phyloP scores from a whole-genome alignment of 2,329 filamentous ascomycete genomes.

The Cladobotryum protrusum region DNA sequence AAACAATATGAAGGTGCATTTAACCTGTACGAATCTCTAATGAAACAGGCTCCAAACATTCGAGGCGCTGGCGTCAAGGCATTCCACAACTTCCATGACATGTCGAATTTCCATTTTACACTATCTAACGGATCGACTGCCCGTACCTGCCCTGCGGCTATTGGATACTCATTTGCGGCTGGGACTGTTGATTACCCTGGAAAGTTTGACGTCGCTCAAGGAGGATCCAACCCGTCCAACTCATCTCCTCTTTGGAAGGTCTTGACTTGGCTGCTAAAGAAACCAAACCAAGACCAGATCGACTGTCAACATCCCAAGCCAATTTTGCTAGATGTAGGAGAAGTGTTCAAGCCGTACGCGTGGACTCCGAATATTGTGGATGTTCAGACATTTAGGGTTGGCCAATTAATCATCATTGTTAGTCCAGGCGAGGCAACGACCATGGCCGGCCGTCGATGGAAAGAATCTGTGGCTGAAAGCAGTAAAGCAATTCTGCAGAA shows the following conservation, averaged over 20 bases:
- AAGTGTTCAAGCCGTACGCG: slow-evolving; percentile 65
- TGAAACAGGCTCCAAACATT: slow-evolving; percentile 42
- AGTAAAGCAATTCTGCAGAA: slow-evolving; percentile 38
- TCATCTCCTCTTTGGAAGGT: slow-evolving; percentile 71
- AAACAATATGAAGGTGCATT: slow-evolving; percentile 57
- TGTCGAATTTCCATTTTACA: slow-evolving; percentile 65
- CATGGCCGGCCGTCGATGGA: slow-evolving; percentile 87
- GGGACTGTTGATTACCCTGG: slow-evolving; percentile 87
- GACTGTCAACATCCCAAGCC: slow-evolving; percentile 76
- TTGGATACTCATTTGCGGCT: slow-evolving; percentile 85
- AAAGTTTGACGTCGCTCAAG: slow-evolving; percentile 84
- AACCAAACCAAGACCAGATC: slow-evolving; percentile 61
- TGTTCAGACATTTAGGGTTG: slow-evolving; percentile 74
- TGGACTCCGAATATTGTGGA: slow-evolving; percentile 90
- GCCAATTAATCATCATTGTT: slow-evolving; percentile 79
- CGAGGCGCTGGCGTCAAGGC: slow-evolving; percentile 63
- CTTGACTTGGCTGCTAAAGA: slow-evolving; percentile 63
- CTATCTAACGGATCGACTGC: slow-evolving; percentile 66
- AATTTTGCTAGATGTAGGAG: slow-evolving; percentile 79
- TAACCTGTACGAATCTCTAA: slow-evolving; percentile 44
- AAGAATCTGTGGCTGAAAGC: slow-evolving; percentile 55
- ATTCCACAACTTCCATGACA: slow-evolving; percentile 75
- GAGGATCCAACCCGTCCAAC: slow-evolving; percentile 62
- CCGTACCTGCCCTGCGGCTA: slow-evolving; percentile 72
- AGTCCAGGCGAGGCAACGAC: slow-evolving; percentile 83